Evolutionary conservation across 192 early-diverging fungal genomes (phyloP).

Genomic region (Radiomyces spectabilis): DNA sequence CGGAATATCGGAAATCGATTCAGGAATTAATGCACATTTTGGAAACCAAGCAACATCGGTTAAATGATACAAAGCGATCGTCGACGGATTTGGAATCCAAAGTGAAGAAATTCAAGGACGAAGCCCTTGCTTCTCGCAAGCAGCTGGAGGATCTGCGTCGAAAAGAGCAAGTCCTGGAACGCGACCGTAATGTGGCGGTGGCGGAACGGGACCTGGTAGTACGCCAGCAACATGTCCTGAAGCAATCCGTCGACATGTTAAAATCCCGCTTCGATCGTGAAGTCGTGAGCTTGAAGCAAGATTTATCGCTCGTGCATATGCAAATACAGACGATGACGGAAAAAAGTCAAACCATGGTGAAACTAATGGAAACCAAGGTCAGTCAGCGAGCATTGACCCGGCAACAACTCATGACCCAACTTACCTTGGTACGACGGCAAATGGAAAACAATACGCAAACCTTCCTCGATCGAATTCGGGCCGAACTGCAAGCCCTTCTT

Average conservation of each 20-base stretch:
- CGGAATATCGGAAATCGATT: neutral
- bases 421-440: no score
- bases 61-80: neutral
- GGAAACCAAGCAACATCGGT: neutral
- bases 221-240: neutral
- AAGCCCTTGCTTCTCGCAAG: neutral
- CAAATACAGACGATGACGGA: neutral
- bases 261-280: neutral
- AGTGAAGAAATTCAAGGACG: conserved; percentile 1
- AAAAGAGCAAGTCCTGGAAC: neutral
- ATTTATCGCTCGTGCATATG: neutral
- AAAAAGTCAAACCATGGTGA: no score
- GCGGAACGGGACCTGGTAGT: neutral
- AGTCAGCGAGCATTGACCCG: no score
- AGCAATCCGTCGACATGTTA: neutral
- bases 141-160: neutral
- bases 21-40: neutral
- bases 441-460: no score
- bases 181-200: neutral
- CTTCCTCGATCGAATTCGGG: no score
- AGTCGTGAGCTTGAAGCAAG: neutral
- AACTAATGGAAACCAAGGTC: no score
- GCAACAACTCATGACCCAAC: no score
- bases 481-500: no score
- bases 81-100: conserved; percentile 1